phyloP scores from a whole-genome alignment of 2,329 filamentous ascomycete species.

The Fusarium liriodendri region DNA sequence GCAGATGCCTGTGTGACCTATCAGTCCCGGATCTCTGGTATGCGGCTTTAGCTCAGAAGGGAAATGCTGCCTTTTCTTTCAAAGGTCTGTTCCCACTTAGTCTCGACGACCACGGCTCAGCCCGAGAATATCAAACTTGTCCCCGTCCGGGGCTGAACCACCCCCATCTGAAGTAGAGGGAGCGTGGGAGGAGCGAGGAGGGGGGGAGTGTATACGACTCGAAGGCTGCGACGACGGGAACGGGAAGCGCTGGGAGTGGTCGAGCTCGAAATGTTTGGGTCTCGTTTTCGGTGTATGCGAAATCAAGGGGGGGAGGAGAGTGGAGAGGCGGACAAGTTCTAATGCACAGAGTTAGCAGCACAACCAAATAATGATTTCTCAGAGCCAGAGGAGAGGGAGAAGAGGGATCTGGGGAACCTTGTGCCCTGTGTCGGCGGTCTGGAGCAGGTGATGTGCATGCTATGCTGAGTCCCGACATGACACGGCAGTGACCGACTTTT shows the following conservation, averaged over 20 bases:
- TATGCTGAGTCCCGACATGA: conserved; percentile 4
- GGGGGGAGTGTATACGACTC: not conserved
- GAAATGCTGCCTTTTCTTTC: conserved; percentile 11
- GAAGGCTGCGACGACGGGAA: not conserved
- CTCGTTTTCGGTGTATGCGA: not conserved
- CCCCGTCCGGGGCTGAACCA: not conserved
- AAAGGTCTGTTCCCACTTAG: not conserved
- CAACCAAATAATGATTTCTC: not conserved
- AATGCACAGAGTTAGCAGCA: not conserved
- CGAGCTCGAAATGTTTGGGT: not conserved
- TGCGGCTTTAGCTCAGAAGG: conserved; percentile 23
- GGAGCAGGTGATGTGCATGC: conserved; percentile 4
- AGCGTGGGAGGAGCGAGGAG: conserved; percentile 2
- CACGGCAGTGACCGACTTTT: conserved; percentile 27
- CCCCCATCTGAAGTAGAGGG: conserved; percentile 1
- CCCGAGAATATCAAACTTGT: conserved; percentile 18
- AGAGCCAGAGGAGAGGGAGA: not conserved
- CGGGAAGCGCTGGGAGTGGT: not conserved
- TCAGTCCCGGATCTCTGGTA: conserved; percentile 28
- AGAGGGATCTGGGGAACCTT: not conserved
- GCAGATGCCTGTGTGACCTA: conserved; percentile 13
- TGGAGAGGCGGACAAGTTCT: not conserved
- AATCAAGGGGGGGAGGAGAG: not conserved
- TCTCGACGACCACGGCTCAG: conserved; percentile 1
- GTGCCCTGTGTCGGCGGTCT: not conserved